These are phyloP conservation scores for Vaccinium myrtillus DNA, from an alignment of 148 eudicot species.

Conservation along the genomic window DNA sequence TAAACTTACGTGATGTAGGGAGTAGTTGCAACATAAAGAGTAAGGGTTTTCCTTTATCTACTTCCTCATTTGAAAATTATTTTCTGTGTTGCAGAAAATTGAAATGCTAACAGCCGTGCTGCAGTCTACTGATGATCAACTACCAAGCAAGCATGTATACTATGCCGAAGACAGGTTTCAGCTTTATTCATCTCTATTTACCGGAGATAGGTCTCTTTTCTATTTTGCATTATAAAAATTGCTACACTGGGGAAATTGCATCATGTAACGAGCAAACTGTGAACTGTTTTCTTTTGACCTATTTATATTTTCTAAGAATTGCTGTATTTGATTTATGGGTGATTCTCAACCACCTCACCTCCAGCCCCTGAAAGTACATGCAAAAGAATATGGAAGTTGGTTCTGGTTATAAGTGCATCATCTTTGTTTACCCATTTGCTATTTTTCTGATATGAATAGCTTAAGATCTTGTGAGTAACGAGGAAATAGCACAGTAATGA, in stretches of 20 bases:
- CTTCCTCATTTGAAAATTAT: not conserved
- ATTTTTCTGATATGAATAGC: too few species aligned
- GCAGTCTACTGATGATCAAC: constrained; percentile 51
- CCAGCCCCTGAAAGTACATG: too few species aligned
- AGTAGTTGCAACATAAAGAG: not conserved
- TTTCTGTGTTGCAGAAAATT: constrained; percentile 54
- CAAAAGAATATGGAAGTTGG: too few species aligned
- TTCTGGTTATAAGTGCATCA: too few species aligned
- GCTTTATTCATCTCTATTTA: not conserved
- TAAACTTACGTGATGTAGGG: not conserved
- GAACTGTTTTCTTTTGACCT: not conserved
- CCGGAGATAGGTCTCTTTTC: not conserved
- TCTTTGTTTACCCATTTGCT: too few species aligned
- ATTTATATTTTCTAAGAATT: not conserved
- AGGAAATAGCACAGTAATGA: too few species aligned
- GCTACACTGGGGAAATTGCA: not conserved
- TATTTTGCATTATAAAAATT: not conserved
- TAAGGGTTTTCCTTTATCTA: not conserved
- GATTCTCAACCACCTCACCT: too few species aligned
- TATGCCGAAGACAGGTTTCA: constrained; percentile 87
- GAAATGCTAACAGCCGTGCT: constrained; percentile 63
- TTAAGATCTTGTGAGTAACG: too few species aligned
- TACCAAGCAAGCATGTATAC: constrained; percentile 58
- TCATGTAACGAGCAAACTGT: not conserved
- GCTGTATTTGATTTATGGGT: too few species aligned